Conservation (phyloP, 1,284 basidiomycete genomes). For the Trichosporon ovoides region DNA sequence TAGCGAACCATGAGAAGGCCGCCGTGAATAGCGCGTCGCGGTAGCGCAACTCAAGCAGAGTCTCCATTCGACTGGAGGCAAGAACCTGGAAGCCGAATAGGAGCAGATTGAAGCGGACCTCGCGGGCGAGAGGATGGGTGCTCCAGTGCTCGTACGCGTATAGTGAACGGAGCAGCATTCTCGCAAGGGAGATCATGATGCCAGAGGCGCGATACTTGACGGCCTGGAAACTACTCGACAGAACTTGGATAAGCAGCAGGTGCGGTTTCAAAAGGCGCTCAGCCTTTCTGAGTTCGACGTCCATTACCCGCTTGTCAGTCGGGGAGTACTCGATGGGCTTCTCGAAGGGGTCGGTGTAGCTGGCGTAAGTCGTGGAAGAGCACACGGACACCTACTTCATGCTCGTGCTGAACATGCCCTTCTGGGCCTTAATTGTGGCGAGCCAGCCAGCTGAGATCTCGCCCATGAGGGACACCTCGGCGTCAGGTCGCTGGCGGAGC, state of each 20-base stretch:
- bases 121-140: slow-evolving; percentile 85
- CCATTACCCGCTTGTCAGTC: slow-evolving; percentile 78
- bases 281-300: slow-evolving; percentile 65
- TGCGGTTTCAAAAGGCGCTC: slow-evolving; percentile 76
- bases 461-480: slow-evolving; percentile 69
- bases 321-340: slow-evolving; percentile 84
- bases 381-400: slow-evolving; percentile 61
- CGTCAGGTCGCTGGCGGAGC: slow-evolving; percentile 75
- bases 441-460: slow-evolving; percentile 87
- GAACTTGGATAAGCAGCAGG: slow-evolving; percentile 74
- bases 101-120: slow-evolving; percentile 81
- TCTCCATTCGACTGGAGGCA: slow-evolving; percentile 80
- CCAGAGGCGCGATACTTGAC: slow-evolving; percentile 80
- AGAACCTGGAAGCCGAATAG: slow-evolving; percentile 90
- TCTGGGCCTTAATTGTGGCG: slow-evolving; percentile 66
- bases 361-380: slow-evolving; percentile 39
- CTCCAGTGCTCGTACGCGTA: slow-evolving; percentile 65
- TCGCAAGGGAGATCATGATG: slow-evolving; percentile 78
- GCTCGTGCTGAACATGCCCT: slow-evolving; percentile 73
- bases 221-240: slow-evolving; percentile 90
- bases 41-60: slow-evolving; percentile 70
- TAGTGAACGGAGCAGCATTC: slow-evolving; percentile 73
- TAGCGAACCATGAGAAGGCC: slow-evolving; percentile 89
- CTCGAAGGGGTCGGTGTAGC: slow-evolving; percentile 80
- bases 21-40: slow-evolving; percentile 71